Evolutionary conservation across 2,329 filamentous ascomycete species (phyloP).

Genomic region (Fusarium floridanum): DNA sequence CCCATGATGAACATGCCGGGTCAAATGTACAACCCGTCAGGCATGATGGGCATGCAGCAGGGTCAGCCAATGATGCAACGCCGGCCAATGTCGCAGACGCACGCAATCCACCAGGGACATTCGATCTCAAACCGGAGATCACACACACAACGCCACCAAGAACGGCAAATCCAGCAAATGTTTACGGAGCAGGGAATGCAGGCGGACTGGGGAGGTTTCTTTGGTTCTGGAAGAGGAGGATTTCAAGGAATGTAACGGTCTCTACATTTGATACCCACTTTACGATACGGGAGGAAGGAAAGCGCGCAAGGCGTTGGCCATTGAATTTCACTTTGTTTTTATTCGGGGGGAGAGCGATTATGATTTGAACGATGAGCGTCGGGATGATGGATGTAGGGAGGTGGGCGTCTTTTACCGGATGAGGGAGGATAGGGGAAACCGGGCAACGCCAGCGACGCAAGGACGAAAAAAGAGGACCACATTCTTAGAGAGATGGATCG

Average conservation of each 20-base stretch:
- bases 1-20: conserved; percentile 57
- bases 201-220: conserved; percentile 62
- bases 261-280: conserved; percentile 56
- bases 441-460: neutral
- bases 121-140: conserved; percentile 42
- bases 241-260: conserved; percentile 59
- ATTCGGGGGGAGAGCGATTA: conserved; percentile 34
- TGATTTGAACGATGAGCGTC: conserved; percentile 38
- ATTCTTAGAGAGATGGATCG: conserved; percentile 35
- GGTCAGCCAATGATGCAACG: conserved; percentile 47
- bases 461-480: conserved; percentile 23
- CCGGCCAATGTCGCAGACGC: conserved; percentile 40
- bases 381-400: conserved; percentile 13
- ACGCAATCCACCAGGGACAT: conserved; percentile 43
- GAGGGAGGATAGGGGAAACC: neutral
- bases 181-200: conserved; percentile 62
- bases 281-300: conserved; percentile 47
- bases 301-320: conserved; percentile 45
- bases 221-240: conserved; percentile 58
- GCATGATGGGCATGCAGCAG: conserved; percentile 58
- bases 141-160: conserved; percentile 50
- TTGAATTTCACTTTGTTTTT: conserved; percentile 36
- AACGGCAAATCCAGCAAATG: conserved; percentile 63
- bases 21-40: conserved; percentile 60
- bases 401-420: conserved; percentile 19